Conservation (phyloP, 495 filamentous ascomycete species). For the Penicillium parvum region DNA sequence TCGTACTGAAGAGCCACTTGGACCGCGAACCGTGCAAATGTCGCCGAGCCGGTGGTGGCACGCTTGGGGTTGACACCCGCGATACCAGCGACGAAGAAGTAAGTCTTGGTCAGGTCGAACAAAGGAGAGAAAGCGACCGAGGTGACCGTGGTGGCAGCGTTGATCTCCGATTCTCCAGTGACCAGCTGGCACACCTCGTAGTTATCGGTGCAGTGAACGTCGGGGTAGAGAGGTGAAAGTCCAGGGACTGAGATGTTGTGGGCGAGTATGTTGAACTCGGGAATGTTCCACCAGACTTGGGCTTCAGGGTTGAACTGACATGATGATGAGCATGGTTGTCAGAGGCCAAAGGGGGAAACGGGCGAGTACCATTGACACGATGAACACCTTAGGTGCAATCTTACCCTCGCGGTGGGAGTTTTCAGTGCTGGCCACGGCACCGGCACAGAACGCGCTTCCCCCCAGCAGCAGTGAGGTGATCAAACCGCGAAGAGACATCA, state of each 20-base stretch:
- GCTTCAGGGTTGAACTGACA: constrained; percentile 61
- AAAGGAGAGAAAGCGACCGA: constrained; percentile 52
- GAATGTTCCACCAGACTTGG: constrained; percentile 60
- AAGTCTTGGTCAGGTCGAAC: constrained; percentile 66
- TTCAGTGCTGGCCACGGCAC: constrained; percentile 1
- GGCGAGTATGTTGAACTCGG: constrained; percentile 56
- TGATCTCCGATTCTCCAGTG: constrained; percentile 63
- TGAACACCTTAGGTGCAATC: constrained; percentile 62
- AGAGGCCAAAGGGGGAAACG: neutral
- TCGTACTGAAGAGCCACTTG: constrained; percentile 74
- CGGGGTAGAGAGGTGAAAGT: constrained; percentile 59
- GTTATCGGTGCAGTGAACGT: constrained; percentile 58
- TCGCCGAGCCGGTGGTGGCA: constrained; percentile 57
- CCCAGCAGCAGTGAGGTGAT: constrained; percentile 16
- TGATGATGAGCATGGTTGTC: neutral
- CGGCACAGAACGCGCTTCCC: constrained; percentile 9
- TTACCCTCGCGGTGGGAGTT: constrained; percentile 13
- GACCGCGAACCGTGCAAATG: constrained; percentile 63
- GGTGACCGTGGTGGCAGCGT: constrained; percentile 60
- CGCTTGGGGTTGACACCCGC: constrained; percentile 66
- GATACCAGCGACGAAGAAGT: constrained; percentile 69
- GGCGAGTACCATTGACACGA: constrained; percentile 63
- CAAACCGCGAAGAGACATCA: constrained; percentile 10
- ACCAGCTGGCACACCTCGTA: constrained; percentile 59
- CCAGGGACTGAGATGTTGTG: constrained; percentile 65